phyloP scores from a whole-genome alignment of 495 filamentous ascomycete species.

The Daldinia decipiens region DNA sequence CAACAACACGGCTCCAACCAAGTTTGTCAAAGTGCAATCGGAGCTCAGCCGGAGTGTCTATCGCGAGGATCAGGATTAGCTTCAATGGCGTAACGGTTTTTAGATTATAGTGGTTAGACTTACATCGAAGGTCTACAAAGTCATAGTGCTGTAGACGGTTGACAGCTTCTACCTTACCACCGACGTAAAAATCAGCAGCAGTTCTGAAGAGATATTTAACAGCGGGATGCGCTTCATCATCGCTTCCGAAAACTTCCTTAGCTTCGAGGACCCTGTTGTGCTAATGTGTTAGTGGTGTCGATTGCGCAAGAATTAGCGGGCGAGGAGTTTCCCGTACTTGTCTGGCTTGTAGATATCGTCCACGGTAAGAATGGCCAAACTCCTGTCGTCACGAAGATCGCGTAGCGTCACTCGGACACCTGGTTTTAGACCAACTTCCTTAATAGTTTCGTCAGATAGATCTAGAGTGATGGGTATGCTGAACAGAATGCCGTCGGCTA shows the following conservation, averaged over 20 bases:
- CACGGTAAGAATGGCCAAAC: slow-evolving; percentile 93
- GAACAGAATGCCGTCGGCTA: slow-evolving; percentile 91
- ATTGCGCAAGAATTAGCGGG: slow-evolving; percentile 22
- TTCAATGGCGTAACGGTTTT: neutral
- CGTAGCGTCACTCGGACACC: slow-evolving; percentile 86
- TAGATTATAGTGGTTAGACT: slow-evolving; percentile 37
- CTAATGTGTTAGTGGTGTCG: slow-evolving; percentile 50
- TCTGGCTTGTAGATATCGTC: slow-evolving; percentile 96
- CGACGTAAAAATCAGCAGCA: slow-evolving; percentile 88
- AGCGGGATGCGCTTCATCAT: slow-evolving; percentile 89
- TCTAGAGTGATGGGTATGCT: slow-evolving; percentile 97
- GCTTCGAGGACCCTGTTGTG: slow-evolving; percentile 80
- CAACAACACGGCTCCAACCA: slow-evolving; percentile 94
- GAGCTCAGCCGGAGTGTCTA: slow-evolving; percentile 93
- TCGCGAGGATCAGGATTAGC: slow-evolving; percentile 22
- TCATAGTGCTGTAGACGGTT: slow-evolving; percentile 97
- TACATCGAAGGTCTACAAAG: slow-evolving; percentile 95
- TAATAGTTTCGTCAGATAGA: slow-evolving; percentile 75
- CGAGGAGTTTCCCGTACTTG: slow-evolving; percentile 72
- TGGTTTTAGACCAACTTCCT: slow-evolving; percentile 75
- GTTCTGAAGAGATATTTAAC: slow-evolving; percentile 86
- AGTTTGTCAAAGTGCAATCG: slow-evolving; percentile 98
- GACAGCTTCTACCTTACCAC: slow-evolving; percentile 94
- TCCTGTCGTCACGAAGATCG: slow-evolving; percentile 95
- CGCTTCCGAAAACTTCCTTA: slow-evolving; percentile 93